These are phyloP conservation scores for Taphrina wiesneri DNA, from an alignment of 1,139 yeast genomes.

Conservation along the genomic window DNA sequence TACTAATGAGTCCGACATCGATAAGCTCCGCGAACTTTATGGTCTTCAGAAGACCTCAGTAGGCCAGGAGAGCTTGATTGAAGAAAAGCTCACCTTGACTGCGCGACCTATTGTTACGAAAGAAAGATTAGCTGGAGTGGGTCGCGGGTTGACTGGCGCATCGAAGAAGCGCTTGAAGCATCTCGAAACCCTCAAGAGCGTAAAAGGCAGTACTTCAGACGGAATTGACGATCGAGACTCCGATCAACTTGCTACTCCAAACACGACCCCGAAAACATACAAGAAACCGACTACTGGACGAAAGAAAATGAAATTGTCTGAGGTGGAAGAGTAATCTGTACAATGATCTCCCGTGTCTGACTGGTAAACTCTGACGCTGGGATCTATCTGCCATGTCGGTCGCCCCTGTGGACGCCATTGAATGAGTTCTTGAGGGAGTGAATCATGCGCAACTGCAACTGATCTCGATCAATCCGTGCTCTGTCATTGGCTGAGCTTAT, in stretches of 20 bases:
- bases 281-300: neutral
- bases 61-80: neutral
- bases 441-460: no score
- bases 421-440: neutral
- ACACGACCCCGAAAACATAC: neutral
- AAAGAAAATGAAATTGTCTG: neutral
- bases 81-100: neutral
- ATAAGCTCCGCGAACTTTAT: neutral
- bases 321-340: neutral
- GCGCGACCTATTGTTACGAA: neutral
- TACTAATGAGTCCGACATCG: neutral
- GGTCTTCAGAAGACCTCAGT: neutral
- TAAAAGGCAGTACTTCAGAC: neutral
- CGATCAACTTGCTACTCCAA: neutral
- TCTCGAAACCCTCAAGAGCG: neutral
- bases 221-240: neutral
- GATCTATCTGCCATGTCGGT: no score
- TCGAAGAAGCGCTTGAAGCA: neutral
- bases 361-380: no score
- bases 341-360: no score
- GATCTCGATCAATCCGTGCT: no score
- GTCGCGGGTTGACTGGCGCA: neutral
- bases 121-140: neutral
- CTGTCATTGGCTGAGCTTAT: neutral
- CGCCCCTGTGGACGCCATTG: no score